Conservation (phyloP, 441 rosid genomes). For the Pelargonium myrrhifolium region DNA sequence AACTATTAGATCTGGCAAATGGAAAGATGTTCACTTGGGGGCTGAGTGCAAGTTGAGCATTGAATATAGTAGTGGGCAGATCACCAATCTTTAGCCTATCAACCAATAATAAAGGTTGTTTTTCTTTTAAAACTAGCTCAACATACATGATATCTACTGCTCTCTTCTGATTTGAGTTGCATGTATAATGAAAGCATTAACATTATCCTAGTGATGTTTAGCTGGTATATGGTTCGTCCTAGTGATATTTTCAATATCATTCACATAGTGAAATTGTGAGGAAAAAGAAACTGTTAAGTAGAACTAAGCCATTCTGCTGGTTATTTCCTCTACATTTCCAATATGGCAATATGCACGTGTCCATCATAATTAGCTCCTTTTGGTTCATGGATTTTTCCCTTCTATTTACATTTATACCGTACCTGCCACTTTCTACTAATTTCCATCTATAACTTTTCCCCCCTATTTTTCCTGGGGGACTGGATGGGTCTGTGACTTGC, state of each 20-base stretch:
- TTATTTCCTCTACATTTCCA: neutral
- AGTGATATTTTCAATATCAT: neutral
- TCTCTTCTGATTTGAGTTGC: constrained; percentile 7
- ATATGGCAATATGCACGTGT: neutral
- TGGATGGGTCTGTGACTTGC: constrained; percentile 21
- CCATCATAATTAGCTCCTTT: neutral
- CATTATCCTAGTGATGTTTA: neutral
- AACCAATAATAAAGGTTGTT: neutral
- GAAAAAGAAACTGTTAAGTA: neutral
- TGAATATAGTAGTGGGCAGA: neutral
- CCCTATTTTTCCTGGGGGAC: constrained; percentile 2
- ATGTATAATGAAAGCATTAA: neutral
- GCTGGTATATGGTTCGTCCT: neutral
- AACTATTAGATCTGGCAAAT: neutral
- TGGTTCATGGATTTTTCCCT: neutral
- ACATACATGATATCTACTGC: neutral
- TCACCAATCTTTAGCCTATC: neutral
- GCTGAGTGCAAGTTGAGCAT: neutral
- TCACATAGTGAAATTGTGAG: neutral
- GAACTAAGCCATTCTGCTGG: neutral
- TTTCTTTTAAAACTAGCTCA: neutral
- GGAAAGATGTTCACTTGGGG: neutral
- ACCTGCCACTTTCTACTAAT: constrained; percentile 3
- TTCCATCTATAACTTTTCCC: constrained; percentile 2
- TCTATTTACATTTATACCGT: neutral